phyloP scores from a whole-genome alignment of 768 basidiomycete species.

The Lactarius sp. region DNA sequence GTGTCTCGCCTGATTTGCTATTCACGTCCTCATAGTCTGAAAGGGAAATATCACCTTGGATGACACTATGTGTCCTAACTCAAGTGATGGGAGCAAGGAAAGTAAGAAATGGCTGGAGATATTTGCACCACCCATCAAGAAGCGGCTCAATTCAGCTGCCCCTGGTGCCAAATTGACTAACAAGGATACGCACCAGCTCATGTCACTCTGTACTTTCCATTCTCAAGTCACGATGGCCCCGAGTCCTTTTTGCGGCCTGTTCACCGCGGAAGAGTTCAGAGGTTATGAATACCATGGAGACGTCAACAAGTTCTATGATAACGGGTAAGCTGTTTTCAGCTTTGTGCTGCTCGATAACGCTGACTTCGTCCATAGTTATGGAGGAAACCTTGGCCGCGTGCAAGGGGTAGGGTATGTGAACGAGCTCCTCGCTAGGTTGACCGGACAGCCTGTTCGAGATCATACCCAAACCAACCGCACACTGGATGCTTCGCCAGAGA shows the following conservation, averaged over 20 bases:
- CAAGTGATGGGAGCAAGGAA: conserved; percentile 41
- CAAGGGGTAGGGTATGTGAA: conserved; percentile 87
- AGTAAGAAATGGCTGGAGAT: conserved; percentile 49
- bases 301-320: conserved; percentile 73
- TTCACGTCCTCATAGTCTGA: neutral
- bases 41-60: conserved; percentile 62
- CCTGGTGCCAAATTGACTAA: conserved; percentile 56
- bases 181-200: conserved; percentile 52
- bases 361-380: conserved; percentile 43
- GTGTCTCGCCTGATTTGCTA: neutral
- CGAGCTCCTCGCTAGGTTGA: conserved; percentile 82
- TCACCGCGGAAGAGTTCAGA: conserved; percentile 56
- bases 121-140: conserved; percentile 52
- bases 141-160: conserved; percentile 54
- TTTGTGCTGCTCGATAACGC: neutral
- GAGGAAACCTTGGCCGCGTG: conserved; percentile 62
- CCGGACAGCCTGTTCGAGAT: conserved; percentile 55
- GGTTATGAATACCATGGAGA: conserved; percentile 68
- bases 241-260: conserved; percentile 74
- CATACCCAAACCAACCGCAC: conserved; percentile 74
- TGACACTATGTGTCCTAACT: conserved; percentile 57
- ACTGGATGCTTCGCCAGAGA: conserved; percentile 53
- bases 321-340: conserved; percentile 45
- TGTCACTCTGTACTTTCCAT: conserved; percentile 78
- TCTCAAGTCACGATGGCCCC: conserved; percentile 46